Base-by-base conservation (phyloP, 2,329 filamentous ascomycete genomes). In the Neodidymelliopsis sp. region DNA sequence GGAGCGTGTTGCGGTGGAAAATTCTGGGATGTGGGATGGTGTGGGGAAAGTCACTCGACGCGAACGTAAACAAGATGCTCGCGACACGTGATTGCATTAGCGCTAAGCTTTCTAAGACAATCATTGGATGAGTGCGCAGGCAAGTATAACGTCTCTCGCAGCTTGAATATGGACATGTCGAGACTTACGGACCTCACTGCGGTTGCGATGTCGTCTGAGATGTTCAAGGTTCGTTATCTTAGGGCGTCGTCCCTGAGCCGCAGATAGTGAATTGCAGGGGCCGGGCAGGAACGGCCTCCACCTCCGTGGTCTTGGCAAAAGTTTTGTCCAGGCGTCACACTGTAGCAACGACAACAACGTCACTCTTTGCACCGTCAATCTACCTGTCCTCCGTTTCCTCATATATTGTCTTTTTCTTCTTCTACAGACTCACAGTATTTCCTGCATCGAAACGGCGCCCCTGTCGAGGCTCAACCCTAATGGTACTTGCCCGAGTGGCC, bases 401-500 rank as follows among this genome's bases (percentile, higher is more conserved):
- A 30, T 44, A 18, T 43, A 28, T 20, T 35, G 39, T 33, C 31
- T 42, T 30, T 13, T 33, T 49, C 12, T 39, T 12, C 29, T 43
- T 15, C 19, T 20, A 12, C 18, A 20, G 25, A 18, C 28, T 13
- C 8, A 18, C 12, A 10, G 27, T 33, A 19, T 10, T 2, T 16
- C 18, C 12, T 34, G 37, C 33, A 42, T 37, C 30, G 13, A 46
- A 37, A 41, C 53, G 45, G 53, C 62, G 45, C 53, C 47, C 56
- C 59, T 54, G 31, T 56, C 42, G 41, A 48, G 57, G 57, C 58
- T 53, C 38, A 42, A 57, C 62, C 62, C 74, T 71, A 68, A 80
- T 79, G 77, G 76, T 79, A 67, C 68, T 79, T 72, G 77, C 72
- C 75, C 74, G 74, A 51, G 71, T 77, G 74, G 76, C 75, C 69